phyloP scores from a whole-genome alignment of 2,329 filamentous ascomycete species.

The Arthrobotrys entomopaga region DNA sequence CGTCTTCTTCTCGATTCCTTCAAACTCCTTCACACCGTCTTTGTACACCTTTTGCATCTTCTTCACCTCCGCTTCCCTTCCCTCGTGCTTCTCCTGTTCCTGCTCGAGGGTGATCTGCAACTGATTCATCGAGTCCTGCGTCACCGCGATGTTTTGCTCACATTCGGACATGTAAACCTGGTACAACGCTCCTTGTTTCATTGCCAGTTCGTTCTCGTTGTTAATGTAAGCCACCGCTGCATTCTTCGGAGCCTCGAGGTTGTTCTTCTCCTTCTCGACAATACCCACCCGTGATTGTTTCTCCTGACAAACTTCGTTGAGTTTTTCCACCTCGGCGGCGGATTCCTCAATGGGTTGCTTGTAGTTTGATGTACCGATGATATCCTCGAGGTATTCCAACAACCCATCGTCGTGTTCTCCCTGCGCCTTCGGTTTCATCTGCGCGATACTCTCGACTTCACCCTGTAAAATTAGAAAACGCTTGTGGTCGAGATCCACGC shows the following conservation, averaged over 20 bases:
- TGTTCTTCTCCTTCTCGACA: conserved; percentile 95
- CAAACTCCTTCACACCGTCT: conserved; percentile 82
- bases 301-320: conserved; percentile 94
- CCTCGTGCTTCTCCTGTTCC: conserved; percentile 90
- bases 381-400: conserved; percentile 96
- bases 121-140: conserved; percentile 87
- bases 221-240: conserved; percentile 87
- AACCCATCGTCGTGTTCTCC: conserved; percentile 97
- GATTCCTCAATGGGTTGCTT: conserved; percentile 96
- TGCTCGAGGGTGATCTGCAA: conserved; percentile 86
- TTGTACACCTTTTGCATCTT: conserved; percentile 85
- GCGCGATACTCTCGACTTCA: conserved; percentile 97
- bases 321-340: conserved; percentile 84
- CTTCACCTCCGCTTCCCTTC: conserved; percentile 89
- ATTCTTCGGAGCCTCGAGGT: conserved; percentile 95
- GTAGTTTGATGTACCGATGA: conserved; percentile 98
- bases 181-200: conserved; percentile 91
- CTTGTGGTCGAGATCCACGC: conserved; percentile 97
- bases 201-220: conserved; percentile 90
- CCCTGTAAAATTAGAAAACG: conserved; percentile 96
- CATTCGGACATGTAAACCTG: conserved; percentile 91
- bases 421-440: conserved; percentile 97
- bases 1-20: conserved; percentile 78
- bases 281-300: conserved; percentile 96
- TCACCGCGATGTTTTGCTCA: conserved; percentile 86